Conservation (phyloP, 2,329 filamentous ascomycete genomes). For the Ceratocystis cubensis region DNA sequence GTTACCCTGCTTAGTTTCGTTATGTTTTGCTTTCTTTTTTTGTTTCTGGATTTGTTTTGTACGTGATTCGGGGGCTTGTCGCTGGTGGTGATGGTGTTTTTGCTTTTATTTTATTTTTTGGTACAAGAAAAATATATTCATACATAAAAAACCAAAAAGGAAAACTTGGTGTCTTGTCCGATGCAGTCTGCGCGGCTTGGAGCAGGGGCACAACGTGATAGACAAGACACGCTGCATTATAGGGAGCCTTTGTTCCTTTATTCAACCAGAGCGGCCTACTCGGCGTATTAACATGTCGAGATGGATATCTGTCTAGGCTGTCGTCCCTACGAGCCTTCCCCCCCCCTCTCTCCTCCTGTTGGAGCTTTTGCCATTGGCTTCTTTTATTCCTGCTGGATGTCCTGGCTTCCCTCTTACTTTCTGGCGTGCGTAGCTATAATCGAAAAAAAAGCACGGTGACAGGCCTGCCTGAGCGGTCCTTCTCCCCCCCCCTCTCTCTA, state of each 20-base stretch:
- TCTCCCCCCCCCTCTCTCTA: neutral
- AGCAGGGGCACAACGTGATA: neutral
- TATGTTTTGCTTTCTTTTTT: neutral
- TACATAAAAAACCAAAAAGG: neutral
- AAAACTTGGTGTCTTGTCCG: neutral
- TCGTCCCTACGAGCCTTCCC: neutral
- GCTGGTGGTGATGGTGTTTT: conserved; percentile 5
- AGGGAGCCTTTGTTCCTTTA: neutral
- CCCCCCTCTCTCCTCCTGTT: too few relatives aligned
- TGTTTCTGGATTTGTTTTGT: neutral
- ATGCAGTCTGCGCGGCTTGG: neutral
- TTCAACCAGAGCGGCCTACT: neutral
- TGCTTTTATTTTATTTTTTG: conserved; percentile 1
- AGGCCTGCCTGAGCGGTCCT: neutral
- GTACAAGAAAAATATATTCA: conserved; percentile 12
- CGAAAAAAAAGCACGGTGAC: neutral
- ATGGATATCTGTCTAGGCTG: neutral
- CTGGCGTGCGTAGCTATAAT: too few relatives aligned
- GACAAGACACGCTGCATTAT: neutral
- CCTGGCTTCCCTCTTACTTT: neutral
- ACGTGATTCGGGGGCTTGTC: neutral
- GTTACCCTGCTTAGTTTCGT: conserved; percentile 3
- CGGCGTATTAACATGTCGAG: neutral
- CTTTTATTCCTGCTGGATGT: too few relatives aligned
- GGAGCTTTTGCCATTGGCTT: too few relatives aligned